Conservation (phyloP, 441 rosid species). For the Adansonia gregorii region DNA sequence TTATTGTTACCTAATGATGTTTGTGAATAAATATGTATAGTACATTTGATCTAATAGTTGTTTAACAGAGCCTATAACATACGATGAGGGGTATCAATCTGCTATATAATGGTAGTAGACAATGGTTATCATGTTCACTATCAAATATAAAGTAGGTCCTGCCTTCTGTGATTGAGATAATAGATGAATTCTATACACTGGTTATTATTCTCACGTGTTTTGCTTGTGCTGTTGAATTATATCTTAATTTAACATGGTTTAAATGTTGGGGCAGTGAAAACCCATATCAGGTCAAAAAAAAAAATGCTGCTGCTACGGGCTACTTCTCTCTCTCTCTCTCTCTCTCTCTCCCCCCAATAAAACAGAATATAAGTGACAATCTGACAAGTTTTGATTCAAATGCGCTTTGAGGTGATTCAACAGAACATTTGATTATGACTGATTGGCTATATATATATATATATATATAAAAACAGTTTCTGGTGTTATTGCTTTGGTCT, state of each 20-base stretch:
- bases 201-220: neutral
- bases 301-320: neutral
- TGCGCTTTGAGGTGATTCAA: neutral
- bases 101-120: neutral
- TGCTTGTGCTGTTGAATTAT: constrained; percentile 20
- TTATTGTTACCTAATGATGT: constrained; percentile 12
- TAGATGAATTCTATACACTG: neutral
- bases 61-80: neutral
- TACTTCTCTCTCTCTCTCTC: neutral
- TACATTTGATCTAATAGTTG: neutral
- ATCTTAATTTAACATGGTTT: constrained; percentile 2
- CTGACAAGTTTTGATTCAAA: neutral
- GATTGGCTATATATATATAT: neutral
- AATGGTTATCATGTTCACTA: neutral
- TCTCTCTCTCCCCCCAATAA: neutral
- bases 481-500: constrained; percentile 13
- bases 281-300: neutral
- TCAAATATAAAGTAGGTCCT: neutral
- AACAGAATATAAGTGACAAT: neutral
- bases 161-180: neutral
- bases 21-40: constrained; percentile 3
- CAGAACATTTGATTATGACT: neutral
- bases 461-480: neutral
- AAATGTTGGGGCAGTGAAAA: neutral
- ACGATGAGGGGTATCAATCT: constrained; percentile 3